Conservation (phyloP, 495 filamentous ascomycete genomes). For the Lasiosphaeria miniovina region DNA sequence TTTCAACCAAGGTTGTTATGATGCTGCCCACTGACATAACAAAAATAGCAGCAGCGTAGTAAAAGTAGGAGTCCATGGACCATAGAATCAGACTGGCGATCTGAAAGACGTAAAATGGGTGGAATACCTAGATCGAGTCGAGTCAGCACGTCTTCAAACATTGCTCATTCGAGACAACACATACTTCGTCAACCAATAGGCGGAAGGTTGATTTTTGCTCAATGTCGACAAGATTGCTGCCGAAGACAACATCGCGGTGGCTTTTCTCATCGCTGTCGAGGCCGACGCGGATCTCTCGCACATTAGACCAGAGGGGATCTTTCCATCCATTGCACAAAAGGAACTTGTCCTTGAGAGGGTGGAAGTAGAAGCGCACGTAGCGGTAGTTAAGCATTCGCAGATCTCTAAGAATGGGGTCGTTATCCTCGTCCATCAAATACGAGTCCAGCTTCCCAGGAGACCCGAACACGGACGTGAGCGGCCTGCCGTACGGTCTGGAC, state of each 20-base stretch:
- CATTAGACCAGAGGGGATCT: conserved; percentile 82
- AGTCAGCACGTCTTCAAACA: too few species aligned
- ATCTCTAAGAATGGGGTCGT: conserved; percentile 70
- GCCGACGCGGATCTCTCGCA: conserved; percentile 72
- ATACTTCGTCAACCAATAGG: conserved; percentile 85
- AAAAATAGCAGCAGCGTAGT: conserved; percentile 95
- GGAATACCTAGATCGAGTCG: conserved; percentile 62
- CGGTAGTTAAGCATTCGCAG: conserved; percentile 83
- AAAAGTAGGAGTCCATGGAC: conserved; percentile 95
- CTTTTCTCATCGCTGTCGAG: conserved; percentile 88
- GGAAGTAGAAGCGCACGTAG: conserved; percentile 89
- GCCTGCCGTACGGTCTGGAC: conserved; percentile 67
- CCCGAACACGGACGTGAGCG: conserved; percentile 85
- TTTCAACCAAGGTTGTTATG: conserved; percentile 83
- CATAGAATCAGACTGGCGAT: conserved; percentile 91
- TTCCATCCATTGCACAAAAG: conserved; percentile 85
- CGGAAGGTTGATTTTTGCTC: conserved; percentile 79
- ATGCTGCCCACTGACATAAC: conserved; percentile 92
- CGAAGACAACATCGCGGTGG: conserved; percentile 80
- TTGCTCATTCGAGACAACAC: not conserved
- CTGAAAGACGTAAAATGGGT: conserved; percentile 98
- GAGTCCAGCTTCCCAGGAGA: conserved; percentile 53
- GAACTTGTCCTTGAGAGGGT: conserved; percentile 85
- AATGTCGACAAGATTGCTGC: conserved; percentile 84
- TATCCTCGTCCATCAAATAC: conserved; percentile 71